Conservation (phyloP, 2,329 filamentous ascomycete genomes). For the Penicillium palitans region DNA sequence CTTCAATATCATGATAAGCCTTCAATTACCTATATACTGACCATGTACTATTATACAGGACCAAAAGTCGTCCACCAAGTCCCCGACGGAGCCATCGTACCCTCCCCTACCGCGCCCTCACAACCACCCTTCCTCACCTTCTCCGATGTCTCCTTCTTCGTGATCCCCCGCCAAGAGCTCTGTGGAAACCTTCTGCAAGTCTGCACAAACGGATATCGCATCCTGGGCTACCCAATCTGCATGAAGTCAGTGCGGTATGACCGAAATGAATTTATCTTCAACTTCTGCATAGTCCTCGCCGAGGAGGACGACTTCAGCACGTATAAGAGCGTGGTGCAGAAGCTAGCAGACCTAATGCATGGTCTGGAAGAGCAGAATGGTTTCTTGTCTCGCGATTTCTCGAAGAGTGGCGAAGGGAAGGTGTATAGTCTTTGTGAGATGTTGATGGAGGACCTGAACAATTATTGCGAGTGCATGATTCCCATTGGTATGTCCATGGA, state of each 20-base stretch:
- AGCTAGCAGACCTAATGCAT: slow-evolving; percentile 80
- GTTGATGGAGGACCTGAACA: slow-evolving; percentile 89
- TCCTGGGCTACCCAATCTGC: slow-evolving; percentile 87
- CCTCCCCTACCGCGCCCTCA: slow-evolving; percentile 46
- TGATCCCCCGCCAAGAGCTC: slow-evolving; percentile 92
- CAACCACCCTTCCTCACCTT: slow-evolving; percentile 76
- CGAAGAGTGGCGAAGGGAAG: slow-evolving; percentile 50
- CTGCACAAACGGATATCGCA: slow-evolving; percentile 70
- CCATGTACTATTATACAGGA: slow-evolving; percentile 41
- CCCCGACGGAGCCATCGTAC: slow-evolving; percentile 59
- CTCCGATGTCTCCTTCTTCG: slow-evolving; percentile 81
- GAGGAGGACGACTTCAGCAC: slow-evolving; percentile 69
- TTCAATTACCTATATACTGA: slow-evolving; percentile 3
- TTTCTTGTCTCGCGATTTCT: slow-evolving; percentile 61
- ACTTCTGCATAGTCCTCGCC: slow-evolving; percentile 83
- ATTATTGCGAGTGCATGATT: slow-evolving; percentile 98
- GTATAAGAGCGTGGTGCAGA: slow-evolving; percentile 81
- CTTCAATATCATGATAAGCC: background rate
- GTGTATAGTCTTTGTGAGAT: slow-evolving; percentile 76
- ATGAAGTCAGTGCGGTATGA: slow-evolving; percentile 79
- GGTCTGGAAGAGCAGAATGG: slow-evolving; percentile 89
- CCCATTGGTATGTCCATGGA: slow-evolving; percentile 68
- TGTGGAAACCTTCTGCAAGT: slow-evolving; percentile 84
- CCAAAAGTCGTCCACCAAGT: slow-evolving; percentile 66
- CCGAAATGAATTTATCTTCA: slow-evolving; percentile 97